Percentiles rank a stretch among this genome's conserved stretches.
These are phyloP conservation scores for Colletotrichum agaves DNA, from an alignment of 2,329 filamentous ascomycete species.

Conservation along the genomic window DNA sequence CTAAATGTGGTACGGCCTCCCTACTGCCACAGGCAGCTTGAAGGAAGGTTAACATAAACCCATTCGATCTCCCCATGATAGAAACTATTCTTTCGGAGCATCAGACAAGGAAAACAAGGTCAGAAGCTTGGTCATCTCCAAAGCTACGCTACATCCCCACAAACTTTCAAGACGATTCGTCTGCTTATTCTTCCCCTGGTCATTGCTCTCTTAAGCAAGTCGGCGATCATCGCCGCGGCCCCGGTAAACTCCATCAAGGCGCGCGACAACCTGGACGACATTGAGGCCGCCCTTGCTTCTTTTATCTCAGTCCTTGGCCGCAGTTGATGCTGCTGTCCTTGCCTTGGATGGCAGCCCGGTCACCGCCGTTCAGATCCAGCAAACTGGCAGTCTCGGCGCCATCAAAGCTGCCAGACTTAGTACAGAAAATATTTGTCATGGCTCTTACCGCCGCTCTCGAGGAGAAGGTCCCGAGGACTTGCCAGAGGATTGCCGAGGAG, in stretches of 20 bases:
- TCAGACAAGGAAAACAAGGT: slow-evolving; percentile 34
- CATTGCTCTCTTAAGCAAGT: slow-evolving; percentile 27
- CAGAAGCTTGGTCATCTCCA: slow-evolving; percentile 25
- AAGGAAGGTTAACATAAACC: slow-evolving; percentile 33
- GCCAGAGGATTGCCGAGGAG: slow-evolving; percentile 42
- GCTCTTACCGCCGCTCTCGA: slow-evolving; percentile 42
- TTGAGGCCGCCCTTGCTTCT: slow-evolving; percentile 24
- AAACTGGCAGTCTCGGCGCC: slow-evolving; percentile 38
- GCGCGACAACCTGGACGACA: slow-evolving; percentile 13
- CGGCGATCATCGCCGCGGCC: slow-evolving; percentile 20
- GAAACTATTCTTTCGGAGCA: slow-evolving; percentile 1
- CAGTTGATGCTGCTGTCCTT: slow-evolving; percentile 27
- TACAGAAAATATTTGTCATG: slow-evolving; percentile 39
- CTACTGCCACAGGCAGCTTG: slow-evolving; percentile 1
- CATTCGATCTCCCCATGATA: slow-evolving; percentile 21
- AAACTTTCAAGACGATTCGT: slow-evolving; percentile 24
- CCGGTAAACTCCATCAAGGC: slow-evolving; percentile 16
- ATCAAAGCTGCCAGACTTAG: slow-evolving; percentile 39
- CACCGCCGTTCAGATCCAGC: slow-evolving; percentile 41
- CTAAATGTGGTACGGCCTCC: background rate
- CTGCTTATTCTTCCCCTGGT: slow-evolving; percentile 17
- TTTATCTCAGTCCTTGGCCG: slow-evolving; percentile 20
- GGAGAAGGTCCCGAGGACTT: slow-evolving; percentile 42
- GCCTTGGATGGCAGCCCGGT: slow-evolving; percentile 26
- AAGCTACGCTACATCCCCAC: slow-evolving; percentile 10